Conservation (phyloP, 2,329 filamentous ascomycete genomes). For the Pyrenophora graminea region DNA sequence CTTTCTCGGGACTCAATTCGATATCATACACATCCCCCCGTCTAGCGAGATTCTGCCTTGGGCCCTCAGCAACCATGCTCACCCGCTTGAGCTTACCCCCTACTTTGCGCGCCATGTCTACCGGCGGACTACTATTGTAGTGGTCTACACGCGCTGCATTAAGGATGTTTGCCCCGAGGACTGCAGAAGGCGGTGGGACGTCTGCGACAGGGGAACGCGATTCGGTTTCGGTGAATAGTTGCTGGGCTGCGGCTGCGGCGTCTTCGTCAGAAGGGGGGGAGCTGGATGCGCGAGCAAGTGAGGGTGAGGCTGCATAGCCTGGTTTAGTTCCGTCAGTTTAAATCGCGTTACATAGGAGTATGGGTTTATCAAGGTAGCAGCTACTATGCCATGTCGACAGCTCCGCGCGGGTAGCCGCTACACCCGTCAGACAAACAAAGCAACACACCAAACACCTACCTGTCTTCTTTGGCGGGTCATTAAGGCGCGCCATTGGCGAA, state of each 20-base stretch:
- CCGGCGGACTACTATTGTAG: constrained; percentile 7
- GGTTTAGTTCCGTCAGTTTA: not conserved
- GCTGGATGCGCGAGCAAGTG: not conserved
- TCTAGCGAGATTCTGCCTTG: constrained; percentile 11
- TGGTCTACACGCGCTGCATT: constrained; percentile 34
- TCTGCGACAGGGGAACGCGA: constrained; percentile 12
- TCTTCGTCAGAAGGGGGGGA: constrained; percentile 1
- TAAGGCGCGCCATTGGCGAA: constrained; percentile 17
- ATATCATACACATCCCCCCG: constrained; percentile 25
- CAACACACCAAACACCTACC: constrained; percentile 1
- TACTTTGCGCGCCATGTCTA: constrained; percentile 1
- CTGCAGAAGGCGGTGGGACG: constrained; percentile 14
- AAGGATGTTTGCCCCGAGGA: constrained; percentile 31
- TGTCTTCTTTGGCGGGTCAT: constrained; percentile 2
- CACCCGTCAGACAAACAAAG: not conserved
- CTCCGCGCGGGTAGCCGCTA: not conserved
- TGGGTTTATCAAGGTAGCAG: too few species aligned
- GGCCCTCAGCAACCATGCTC: constrained; percentile 11
- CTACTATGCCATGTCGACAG: too few species aligned
- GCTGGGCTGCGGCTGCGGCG: constrained; percentile 26
- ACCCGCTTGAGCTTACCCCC: constrained; percentile 26
- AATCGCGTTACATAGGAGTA: not conserved
- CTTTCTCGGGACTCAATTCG: constrained; percentile 28
- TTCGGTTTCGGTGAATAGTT: constrained; percentile 33
- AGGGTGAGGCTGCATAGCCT: not conserved